Base-by-base conservation (phyloP, 352 stramenopile species). In the Elongisporangium anandrum region DNA sequence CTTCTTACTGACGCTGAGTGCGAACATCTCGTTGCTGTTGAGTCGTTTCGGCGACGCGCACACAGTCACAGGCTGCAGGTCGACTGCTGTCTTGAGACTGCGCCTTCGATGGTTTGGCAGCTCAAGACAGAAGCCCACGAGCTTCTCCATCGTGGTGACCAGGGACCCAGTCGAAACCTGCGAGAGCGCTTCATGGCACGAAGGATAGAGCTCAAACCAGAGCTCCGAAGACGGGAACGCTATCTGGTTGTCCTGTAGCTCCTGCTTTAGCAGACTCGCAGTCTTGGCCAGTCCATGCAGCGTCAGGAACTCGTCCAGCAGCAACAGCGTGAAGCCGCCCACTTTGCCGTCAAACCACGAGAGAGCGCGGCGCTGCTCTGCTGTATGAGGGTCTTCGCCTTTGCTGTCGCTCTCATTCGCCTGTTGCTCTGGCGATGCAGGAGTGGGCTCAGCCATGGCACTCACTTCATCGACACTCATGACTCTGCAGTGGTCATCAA, bases 231-330 rank as follows among this genome's bases (percentile, higher is more conserved):
- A 58, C 17, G 72, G 66, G 12, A 64, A 41, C 5, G 50, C 24
- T 16, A 75, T 52, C 48, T 70, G 49, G 24, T 72, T 62, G 7
- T 63, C 47, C 4, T 75, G 20, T 0, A 91, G 69, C 59, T 89
- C 81, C 0, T 52, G 41, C 41, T 76, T 68, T n/a, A 91, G 52
- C 34, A 61, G 39, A 7, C 50, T 29, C 9, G 68, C 60, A 1
- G 73, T 85, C 0, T 69, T 64, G 1, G 59, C 50, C 17, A 91
- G 63, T 26, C 68, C 61, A 52, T 84, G 61, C 5, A 66, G 50
- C n/a, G 67, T 22, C 48, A 87, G 54, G 56, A 89, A 91, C 50
- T 91, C 77, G 17, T 87, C 71, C 26, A 91, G 51, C 2, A 91
- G 65, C 55, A 87, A 65, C 55, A 89, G 10, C 4, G 69, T 66